phyloP scores from a whole-genome alignment of 441 rosid species.

The Melastoma candidum region DNA sequence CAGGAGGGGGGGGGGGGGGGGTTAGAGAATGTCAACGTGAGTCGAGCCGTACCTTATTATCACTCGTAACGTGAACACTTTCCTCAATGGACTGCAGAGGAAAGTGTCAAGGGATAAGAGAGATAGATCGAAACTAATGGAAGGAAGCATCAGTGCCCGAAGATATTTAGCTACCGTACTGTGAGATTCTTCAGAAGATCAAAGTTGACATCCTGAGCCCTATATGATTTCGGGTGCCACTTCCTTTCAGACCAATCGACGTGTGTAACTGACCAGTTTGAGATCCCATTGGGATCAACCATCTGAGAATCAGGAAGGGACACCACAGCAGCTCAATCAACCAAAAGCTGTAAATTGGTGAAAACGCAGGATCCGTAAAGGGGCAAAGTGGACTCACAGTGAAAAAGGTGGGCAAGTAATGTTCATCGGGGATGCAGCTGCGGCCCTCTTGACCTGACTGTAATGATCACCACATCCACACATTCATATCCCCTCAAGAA shows the following conservation, averaged over 20 bases:
- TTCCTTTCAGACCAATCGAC: conserved; percentile 99
- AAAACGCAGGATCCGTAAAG: too few species aligned
- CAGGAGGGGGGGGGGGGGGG: not conserved
- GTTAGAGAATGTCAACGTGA: not conserved
- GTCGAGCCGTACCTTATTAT: conserved; percentile 43
- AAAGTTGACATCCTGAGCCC: conserved; percentile 48
- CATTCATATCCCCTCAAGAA: conserved; percentile 9
- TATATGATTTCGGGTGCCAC: conserved; percentile 93
- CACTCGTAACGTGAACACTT: conserved; percentile 72
- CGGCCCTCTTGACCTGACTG: conserved; percentile 92
- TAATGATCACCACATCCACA: conserved; percentile 12
- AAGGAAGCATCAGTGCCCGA: not conserved
- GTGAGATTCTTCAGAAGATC: conserved; percentile 64
- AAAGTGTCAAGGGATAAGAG: too few species aligned
- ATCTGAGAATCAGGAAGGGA: conserved; percentile 29
- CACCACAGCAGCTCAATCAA: not conserved
- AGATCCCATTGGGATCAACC: conserved; percentile 79
- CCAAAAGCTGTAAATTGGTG: not conserved
- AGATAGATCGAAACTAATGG: too few species aligned
- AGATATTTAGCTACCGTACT: conserved; percentile 29
- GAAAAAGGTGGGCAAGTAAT: conserved; percentile 90
- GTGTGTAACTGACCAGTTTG: conserved; percentile 83
- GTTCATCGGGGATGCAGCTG: conserved; percentile 96
- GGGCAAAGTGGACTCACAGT: conserved; percentile 33
- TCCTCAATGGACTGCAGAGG: conserved; percentile 59